Conservation (phyloP, 2,329 filamentous ascomycete genomes). For the Thelonectria blattea region DNA sequence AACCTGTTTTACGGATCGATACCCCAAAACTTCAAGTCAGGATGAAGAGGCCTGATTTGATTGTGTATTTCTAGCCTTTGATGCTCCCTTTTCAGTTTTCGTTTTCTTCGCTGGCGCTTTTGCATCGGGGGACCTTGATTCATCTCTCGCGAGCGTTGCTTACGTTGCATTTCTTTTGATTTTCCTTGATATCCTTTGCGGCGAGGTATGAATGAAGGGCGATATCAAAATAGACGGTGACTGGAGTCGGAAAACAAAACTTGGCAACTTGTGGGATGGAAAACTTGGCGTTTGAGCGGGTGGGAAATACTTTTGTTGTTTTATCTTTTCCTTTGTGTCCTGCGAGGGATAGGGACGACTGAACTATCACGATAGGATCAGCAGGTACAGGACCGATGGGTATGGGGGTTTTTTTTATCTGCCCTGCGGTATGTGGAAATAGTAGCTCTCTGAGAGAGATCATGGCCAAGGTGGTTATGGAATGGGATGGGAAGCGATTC, state of each 20-base stretch:
- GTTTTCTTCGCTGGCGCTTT: not conserved
- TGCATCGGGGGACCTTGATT: conserved; percentile 2
- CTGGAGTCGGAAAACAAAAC: conserved; percentile 16
- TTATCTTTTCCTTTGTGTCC: not conserved
- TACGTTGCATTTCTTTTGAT: conserved; percentile 2
- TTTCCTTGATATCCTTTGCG: not conserved
- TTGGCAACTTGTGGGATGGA: not conserved
- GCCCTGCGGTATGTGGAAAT: not conserved
- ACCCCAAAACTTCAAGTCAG: conserved; percentile 7
- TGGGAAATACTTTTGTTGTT: not conserved
- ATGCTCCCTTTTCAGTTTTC: not conserved
- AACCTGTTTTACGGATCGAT: conserved; percentile 2
- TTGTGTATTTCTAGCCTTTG: conserved; percentile 14
- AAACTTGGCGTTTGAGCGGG: not conserved
- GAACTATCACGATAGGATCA: not conserved
- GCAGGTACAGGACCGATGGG: not conserved
- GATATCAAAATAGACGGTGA: conserved; percentile 23
- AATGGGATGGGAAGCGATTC: not conserved
- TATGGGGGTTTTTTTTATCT: not conserved
- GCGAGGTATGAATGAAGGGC: conserved; percentile 15
- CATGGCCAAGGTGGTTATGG: not conserved
- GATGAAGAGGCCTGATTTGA: not conserved
- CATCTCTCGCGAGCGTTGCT: conserved; percentile 9
- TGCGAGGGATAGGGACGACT: not conserved
- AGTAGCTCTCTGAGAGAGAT: conserved; percentile 5